Conservation (phyloP, 176 grass and related monocot species). For the Elaeis guineensis region DNA sequence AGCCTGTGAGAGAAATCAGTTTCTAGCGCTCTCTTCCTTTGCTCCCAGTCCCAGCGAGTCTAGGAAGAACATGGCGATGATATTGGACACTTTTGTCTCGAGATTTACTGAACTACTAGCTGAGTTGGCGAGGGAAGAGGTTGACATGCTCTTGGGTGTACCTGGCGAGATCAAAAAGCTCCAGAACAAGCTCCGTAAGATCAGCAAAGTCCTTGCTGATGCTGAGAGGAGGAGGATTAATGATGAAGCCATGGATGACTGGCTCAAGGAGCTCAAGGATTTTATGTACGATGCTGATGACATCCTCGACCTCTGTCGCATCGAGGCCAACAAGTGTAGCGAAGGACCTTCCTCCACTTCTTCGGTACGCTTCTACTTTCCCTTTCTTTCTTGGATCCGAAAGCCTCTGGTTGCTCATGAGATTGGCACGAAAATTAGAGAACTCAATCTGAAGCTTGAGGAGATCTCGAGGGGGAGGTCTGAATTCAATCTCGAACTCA, state of each 20-base stretch:
- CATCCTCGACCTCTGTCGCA: constrained; percentile 25
- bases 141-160: constrained; percentile 30
- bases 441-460: background rate
- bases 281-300: constrained; percentile 36
- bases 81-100: constrained; percentile 19
- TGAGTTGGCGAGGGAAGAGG: constrained; percentile 16
- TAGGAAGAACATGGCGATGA: too few relatives aligned
- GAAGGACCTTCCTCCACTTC: background rate
- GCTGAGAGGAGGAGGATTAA: too few relatives aligned
- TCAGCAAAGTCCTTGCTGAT: constrained; percentile 8
- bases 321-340: constrained; percentile 9
- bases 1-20: too few relatives aligned
- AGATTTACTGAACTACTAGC: constrained; percentile 8
- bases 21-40: too few relatives aligned
- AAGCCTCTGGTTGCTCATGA: constrained; percentile 9
- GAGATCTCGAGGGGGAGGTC: too few relatives aligned
- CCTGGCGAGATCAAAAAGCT: constrained; percentile 29
- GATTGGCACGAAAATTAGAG: constrained; percentile 14
- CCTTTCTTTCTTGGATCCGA: constrained; percentile 21
- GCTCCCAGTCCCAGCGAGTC: too few relatives aligned
- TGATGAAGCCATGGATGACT: too few relatives aligned
- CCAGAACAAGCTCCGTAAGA: background rate
- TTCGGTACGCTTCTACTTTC: background rate
- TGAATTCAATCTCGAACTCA: too few relatives aligned
- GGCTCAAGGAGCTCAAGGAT: constrained; percentile 27